Evolutionary conservation across 2,329 filamentous ascomycete species (phyloP).

Genomic region (Xenosphaeropsis pyriputrescens): DNA sequence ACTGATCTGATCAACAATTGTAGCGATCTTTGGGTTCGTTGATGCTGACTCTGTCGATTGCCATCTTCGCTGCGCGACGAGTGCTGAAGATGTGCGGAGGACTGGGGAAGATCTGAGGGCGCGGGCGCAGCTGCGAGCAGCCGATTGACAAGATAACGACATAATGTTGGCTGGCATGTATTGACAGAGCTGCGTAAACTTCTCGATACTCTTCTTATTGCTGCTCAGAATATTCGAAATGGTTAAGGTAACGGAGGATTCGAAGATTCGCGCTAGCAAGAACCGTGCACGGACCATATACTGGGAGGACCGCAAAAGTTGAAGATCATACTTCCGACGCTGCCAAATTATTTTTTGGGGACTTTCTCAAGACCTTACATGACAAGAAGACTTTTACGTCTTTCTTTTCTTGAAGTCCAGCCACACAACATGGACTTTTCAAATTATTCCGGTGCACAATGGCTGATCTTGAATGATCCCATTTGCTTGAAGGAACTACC

Average conservation of each 20-base stretch:
- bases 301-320: too few relatives aligned
- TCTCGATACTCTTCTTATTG: too few relatives aligned
- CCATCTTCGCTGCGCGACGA: slow-evolving; percentile 48
- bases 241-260: too few relatives aligned
- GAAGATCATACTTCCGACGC: too few relatives aligned
- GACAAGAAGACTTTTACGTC: too few relatives aligned
- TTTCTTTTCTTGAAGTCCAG: slow-evolving; percentile 1
- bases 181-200: too few relatives aligned
- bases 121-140: slow-evolving; percentile 48
- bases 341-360: too few relatives aligned
- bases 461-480: slow-evolving; percentile 39
- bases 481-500: slow-evolving; percentile 46
- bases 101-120: slow-evolving; percentile 37
- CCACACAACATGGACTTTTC: slow-evolving; percentile 33
- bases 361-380: too few relatives aligned
- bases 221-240: too few relatives aligned
- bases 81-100: slow-evolving; percentile 28
- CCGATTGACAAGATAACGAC: slow-evolving; percentile 48
- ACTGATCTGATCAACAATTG: slow-evolving; percentile 97
- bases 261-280: too few relatives aligned
- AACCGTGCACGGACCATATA: too few relatives aligned
- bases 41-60: slow-evolving; percentile 65
- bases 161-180: slow-evolving; percentile 25
- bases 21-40: slow-evolving; percentile 78
- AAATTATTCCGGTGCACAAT: slow-evolving; percentile 37